A percentile compares a stretch with the other conserved stretches of the same genome.
Conservation (phyloP, 169 alveolate genomes). For the Perkinsus chesapeaki region DNA sequence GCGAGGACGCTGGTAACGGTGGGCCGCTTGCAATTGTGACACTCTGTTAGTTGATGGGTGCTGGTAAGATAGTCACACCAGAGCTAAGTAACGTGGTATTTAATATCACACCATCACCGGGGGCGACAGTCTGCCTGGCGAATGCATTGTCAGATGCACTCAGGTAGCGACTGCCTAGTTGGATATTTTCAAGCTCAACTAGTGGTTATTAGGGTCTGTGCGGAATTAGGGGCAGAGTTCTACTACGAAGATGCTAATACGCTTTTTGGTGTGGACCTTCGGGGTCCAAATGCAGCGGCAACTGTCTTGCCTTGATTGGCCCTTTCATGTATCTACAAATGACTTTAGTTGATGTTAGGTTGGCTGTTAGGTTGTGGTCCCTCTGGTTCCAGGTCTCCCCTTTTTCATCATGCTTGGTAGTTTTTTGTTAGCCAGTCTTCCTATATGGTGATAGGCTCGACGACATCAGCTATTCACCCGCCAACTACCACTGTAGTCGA, state of each 20-base stretch:
- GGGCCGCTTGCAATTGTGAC: not conserved
- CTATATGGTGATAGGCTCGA: too few species aligned
- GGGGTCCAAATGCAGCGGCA: not conserved
- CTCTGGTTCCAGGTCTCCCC: too few species aligned
- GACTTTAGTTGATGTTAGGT: too few species aligned
- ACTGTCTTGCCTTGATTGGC: not conserved
- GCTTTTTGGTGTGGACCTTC: not conserved
- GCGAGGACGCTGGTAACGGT: not conserved
- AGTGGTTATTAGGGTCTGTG: not conserved
- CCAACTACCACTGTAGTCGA: not conserved
- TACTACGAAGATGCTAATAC: not conserved
- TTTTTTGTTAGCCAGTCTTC: too few species aligned
- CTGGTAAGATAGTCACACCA: not conserved
- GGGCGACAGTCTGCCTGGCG: not conserved
- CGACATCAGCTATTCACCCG: too few species aligned
- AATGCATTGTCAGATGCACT: not conserved
- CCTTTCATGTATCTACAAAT: not conserved
- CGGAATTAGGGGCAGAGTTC: not conserved
- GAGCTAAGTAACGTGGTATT: not conserved
- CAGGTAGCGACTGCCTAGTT: not conserved
- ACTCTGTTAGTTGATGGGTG: not conserved
- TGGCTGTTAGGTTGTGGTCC: too few species aligned
- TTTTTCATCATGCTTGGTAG: too few species aligned
- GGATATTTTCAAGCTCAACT: too few species aligned
- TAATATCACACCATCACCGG: not conserved